A percentile compares a stretch with the other conserved stretches of the same genome.
These are phyloP conservation scores for Volvox africanus DNA, from an alignment of 139 green algal species.

Conservation along the genomic window DNA sequence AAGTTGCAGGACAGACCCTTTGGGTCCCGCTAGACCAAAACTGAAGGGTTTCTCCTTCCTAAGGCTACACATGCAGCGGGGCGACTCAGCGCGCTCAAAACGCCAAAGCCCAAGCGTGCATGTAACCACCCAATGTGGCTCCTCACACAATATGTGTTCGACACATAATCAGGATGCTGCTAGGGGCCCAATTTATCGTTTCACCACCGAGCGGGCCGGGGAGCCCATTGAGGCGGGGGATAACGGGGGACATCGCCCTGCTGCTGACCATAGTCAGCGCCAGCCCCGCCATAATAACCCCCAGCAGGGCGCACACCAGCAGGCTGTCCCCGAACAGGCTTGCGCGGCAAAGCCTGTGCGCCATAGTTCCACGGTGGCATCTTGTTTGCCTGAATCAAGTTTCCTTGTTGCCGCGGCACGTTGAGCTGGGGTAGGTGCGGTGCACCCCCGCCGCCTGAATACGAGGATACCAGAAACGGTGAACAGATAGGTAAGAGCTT, in stretches of 20 bases:
- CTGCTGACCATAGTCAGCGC: not conserved
- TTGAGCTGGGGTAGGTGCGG: constrained; percentile 34
- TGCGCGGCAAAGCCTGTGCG: not conserved
- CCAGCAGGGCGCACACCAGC: not conserved
- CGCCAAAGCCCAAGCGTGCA: no score
- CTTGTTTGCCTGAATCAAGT: not conserved
- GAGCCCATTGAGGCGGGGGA: constrained; percentile 44
- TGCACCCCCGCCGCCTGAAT: not conserved
- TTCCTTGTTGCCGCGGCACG: not conserved
- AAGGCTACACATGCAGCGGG: no score
- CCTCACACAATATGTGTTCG: no score
- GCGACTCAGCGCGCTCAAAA: no score
- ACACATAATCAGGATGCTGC: no score
- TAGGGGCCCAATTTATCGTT: no score
- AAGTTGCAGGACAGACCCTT: no score
- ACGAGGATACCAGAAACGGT: not conserved
- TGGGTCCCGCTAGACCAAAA: no score
- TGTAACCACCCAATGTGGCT: no score
- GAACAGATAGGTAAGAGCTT: not conserved
- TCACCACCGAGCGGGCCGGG: constrained; percentile 20
- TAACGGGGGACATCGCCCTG: constrained; percentile 10
- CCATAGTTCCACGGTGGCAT: constrained; percentile 48
- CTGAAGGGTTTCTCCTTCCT: no score
- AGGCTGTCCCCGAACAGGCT: not conserved
- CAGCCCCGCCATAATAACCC: not conserved